phyloP scores from a whole-genome alignment of 495 filamentous ascomycete species.

The Penicillium riverlandense region DNA sequence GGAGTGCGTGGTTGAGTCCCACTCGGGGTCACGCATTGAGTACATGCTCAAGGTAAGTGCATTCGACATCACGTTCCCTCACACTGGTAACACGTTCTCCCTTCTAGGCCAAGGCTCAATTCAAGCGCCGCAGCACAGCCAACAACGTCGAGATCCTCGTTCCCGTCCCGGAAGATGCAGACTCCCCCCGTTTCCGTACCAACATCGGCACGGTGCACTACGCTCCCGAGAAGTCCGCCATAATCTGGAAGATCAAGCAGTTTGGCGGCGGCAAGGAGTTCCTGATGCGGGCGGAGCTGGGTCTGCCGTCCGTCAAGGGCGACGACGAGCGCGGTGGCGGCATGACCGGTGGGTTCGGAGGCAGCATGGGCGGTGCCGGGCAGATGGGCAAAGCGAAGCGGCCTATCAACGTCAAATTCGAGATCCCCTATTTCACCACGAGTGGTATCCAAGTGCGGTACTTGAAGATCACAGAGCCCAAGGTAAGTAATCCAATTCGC shows the following conservation, averaged over 20 bases:
- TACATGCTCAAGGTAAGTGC: conserved; percentile 84
- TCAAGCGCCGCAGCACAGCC: conserved; percentile 94
- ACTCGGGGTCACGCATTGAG: conserved; percentile 90
- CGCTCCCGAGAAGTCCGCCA: conserved; percentile 92
- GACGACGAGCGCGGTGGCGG: conserved; percentile 94
- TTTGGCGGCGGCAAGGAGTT: conserved; percentile 98
- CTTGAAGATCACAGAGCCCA: conserved; percentile 98
- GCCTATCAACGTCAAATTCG: conserved; percentile 98
- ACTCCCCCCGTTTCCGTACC: conserved; percentile 92
- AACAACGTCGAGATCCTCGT: conserved; percentile 99
- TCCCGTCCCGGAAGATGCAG: conserved; percentile 95
- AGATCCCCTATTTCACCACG: conserved; percentile 99
- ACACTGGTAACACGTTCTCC: background rate
- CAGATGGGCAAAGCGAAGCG: conserved; percentile 76
- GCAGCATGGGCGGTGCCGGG: conserved; percentile 75
- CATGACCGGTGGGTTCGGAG: conserved; percentile 93
- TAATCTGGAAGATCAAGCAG: conserved; percentile 99
- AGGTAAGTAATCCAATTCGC: conserved; percentile 48
- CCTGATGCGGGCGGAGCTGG: conserved; percentile 97
- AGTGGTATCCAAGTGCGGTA: conserved; percentile 98
- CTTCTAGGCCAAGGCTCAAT: conserved; percentile 79
- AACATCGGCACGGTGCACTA: conserved; percentile 99
- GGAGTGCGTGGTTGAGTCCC: conserved; percentile 92
- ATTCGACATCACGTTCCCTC: background rate
- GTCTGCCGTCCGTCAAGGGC: conserved; percentile 87